Evolutionary conservation across 257 asterid genomes (phyloP), one percentile per base, ranked within the genome.

Genomic region (Haberlea rhodopensis): DNA sequence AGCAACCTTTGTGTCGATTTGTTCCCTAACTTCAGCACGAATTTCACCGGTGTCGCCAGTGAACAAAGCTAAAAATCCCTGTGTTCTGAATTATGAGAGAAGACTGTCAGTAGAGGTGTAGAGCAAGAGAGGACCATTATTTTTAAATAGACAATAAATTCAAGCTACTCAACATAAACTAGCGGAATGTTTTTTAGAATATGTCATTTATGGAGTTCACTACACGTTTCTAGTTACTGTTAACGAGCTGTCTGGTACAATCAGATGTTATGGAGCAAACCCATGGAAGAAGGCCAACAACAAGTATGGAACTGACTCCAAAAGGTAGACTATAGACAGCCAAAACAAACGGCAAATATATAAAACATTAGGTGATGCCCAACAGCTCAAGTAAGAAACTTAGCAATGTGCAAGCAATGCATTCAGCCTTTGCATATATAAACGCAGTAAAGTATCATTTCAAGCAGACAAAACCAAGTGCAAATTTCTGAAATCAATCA

Each of bases 11-110:
- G 97, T 89, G 79, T 85, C 99, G 15, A 92, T 92, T 58, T 92
- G 96, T 73, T 91, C 98, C 81, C 98, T 75, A 57, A 91, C 98
- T 78, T 91, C 98, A 26, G 91, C 87, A 52, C 95, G 97, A 28
- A 92, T 87, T 76, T 89, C 98, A 18, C 96, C 97, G 0, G 96
- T 89, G 68, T 92, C 95, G 13, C 98, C 96, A 1, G 96, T 87
- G 73, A 89, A 92, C 57, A 92, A 86, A 24, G 97, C 97, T 40
- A 92, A 73, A 71, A 92, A 92, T 13, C 96, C 99, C 73, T 92
- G 99, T 1, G 99, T 92, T 79, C 99, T 87, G 85, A 56, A 69
- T 69, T 62, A 34, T 20, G 13, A 53, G 66, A 57, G 20, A n/a
- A n/a, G 40, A 46, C 15, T 13, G 24, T 48, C 16, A 45, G 13